Evolutionary conservation across 1,284 basidiomycete species (phyloP).

Genomic region (Phylloboletellus chloephorus): DNA sequence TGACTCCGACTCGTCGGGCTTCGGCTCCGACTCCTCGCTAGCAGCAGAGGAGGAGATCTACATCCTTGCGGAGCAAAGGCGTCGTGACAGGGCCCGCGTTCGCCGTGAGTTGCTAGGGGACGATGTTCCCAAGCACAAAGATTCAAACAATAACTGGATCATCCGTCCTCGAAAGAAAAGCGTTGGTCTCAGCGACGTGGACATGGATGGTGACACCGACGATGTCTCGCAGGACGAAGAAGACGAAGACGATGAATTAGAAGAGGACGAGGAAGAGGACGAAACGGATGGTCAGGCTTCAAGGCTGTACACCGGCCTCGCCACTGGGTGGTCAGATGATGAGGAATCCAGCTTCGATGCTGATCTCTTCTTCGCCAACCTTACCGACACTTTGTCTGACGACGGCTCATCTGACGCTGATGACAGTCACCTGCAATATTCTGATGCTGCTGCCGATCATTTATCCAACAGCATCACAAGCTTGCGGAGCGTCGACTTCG

Average conservation of each 20-base stretch:
- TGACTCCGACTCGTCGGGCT: slow-evolving; percentile 35
- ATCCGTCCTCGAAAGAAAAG: slow-evolving; percentile 64
- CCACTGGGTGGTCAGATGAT: slow-evolving; percentile 64
- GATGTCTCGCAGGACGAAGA: slow-evolving; percentile 45
- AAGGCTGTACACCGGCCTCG: slow-evolving; percentile 51
- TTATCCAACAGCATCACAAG: slow-evolving; percentile 33
- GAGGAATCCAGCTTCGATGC: slow-evolving; percentile 74
- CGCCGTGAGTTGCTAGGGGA: slow-evolving; percentile 53
- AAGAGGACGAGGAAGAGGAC: slow-evolving; percentile 37
- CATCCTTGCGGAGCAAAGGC: slow-evolving; percentile 46
- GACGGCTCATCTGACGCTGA: slow-evolving; percentile 37
- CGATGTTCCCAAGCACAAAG: slow-evolving; percentile 43
- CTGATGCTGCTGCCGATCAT: slow-evolving; percentile 38
- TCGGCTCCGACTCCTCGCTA: slow-evolving; percentile 52
- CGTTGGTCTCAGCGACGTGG: slow-evolving; percentile 54
- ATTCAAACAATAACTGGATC: slow-evolving; percentile 55
- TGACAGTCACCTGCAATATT: slow-evolving; percentile 26
- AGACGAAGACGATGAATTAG: slow-evolving; percentile 45
- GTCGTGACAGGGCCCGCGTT: slow-evolving; percentile 44
- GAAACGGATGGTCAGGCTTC: slow-evolving; percentile 41
- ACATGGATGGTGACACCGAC: slow-evolving; percentile 51
- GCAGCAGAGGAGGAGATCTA: slow-evolving; percentile 59
- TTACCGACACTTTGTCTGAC: slow-evolving; percentile 46
- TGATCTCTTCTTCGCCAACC: slow-evolving; percentile 71
- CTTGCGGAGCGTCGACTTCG: slow-evolving; percentile 43